phyloP scores from a whole-genome alignment of 2,329 filamentous ascomycete genomes.

The Microascus cirrosus region DNA sequence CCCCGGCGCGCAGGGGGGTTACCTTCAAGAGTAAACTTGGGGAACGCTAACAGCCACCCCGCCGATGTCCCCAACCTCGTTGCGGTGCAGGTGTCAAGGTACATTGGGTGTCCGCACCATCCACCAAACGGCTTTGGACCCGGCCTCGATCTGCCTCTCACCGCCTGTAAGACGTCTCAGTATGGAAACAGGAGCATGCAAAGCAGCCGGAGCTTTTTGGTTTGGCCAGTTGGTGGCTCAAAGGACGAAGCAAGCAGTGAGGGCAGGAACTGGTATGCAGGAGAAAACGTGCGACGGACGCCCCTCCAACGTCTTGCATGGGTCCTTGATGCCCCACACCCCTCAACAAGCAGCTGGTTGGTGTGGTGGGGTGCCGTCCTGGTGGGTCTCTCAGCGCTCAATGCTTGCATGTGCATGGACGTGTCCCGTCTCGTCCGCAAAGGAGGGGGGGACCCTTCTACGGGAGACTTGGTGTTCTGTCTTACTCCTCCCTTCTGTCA shows the following conservation, averaged over 20 bases:
- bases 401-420: background rate
- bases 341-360: background rate
- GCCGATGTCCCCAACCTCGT: background rate
- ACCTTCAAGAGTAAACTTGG: background rate
- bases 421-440: background rate
- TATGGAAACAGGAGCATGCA: background rate
- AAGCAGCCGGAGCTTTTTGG: background rate
- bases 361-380: background rate
- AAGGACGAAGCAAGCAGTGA: no score
- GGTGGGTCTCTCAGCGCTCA: background rate
- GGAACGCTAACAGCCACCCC: background rate
- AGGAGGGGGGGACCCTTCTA: no score
- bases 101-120: background rate
- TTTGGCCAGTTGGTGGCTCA: background rate
- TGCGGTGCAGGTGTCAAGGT: background rate
- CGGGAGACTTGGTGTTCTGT: no score
- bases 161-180: constrained; percentile 2
- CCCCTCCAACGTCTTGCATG: background rate
- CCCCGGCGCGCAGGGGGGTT: background rate
- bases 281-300: background rate
- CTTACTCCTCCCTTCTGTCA: no score
- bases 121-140: constrained; percentile 3
- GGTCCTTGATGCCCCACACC: background rate
- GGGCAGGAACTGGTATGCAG: background rate
- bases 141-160: background rate